These are phyloP conservation scores for Lichtheimia ramosa DNA, from an alignment of 371 early-diverging fungal species.

Conservation along the genomic window DNA sequence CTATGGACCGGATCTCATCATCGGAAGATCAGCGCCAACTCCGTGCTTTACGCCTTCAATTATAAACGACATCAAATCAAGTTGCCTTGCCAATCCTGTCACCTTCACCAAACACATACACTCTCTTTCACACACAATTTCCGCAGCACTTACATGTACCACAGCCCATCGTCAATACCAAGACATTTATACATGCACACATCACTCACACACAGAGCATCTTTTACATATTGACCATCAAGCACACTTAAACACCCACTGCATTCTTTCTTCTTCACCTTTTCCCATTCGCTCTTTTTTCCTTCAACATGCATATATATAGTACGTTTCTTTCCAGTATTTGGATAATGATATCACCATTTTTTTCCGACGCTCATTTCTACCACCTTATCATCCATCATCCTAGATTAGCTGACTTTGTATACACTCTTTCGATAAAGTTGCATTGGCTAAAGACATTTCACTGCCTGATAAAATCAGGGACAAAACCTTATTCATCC, in stretches of 20 bases:
- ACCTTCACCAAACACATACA: background rate
- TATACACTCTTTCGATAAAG: too few species aligned
- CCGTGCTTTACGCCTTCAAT: slow-evolving; percentile 27
- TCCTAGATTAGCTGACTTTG: too few species aligned
- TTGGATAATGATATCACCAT: too few species aligned
- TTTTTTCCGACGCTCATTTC: too few species aligned
- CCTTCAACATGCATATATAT: background rate
- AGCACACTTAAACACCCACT: background rate
- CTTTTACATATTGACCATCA: background rate
- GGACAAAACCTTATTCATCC: too few species aligned
- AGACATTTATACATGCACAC: slow-evolving; percentile 1
- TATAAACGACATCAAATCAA: background rate
- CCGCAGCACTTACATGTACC: background rate
- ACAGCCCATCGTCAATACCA: too few species aligned
- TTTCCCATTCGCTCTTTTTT: background rate
- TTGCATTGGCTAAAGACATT: too few species aligned
- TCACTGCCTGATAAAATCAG: too few species aligned
- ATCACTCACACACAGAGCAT: background rate
- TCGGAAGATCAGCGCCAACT: slow-evolving; percentile 53
- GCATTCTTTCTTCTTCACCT: background rate
- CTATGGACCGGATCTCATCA: slow-evolving; percentile 42
- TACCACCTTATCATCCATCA: too few species aligned
- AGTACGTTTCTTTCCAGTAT: background rate
- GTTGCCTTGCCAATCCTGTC: background rate
- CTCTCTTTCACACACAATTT: slow-evolving; percentile 3